A percentile compares a stretch with the other conserved stretches of the same genome.
phyloP scores from a whole-genome alignment of 352 stramenopile species.

The Phytopythium delawarense region DNA sequence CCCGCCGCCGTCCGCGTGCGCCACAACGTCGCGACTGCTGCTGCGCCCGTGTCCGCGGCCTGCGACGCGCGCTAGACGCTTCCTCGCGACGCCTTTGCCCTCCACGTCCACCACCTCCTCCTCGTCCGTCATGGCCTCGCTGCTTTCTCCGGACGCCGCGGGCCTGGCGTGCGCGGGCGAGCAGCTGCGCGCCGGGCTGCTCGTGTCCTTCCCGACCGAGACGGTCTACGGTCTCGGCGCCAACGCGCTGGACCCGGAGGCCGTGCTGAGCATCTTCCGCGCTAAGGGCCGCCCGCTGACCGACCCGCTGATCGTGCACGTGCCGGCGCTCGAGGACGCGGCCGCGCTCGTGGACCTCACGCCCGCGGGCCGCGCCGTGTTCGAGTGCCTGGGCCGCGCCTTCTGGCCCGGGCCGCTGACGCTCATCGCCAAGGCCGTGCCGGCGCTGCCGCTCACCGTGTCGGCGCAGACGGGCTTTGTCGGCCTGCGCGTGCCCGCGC shows the following conservation, averaged over 20 bases:
- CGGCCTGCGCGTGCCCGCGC: constrained; percentile 93
- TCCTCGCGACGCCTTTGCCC: neutral
- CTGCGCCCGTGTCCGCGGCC: neutral
- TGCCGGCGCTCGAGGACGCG: constrained; percentile 84
- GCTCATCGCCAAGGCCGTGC: constrained; percentile 91
- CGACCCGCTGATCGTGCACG: constrained; percentile 99
- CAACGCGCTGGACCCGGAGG: constrained; percentile 92
- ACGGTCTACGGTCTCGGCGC: constrained; percentile 99
- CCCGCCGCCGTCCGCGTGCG: neutral
- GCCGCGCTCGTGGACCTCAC: constrained; percentile 87
- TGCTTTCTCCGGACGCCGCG: constrained; percentile 38
- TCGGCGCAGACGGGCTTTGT: constrained; percentile 97
- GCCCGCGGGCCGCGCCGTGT: constrained; percentile 50
- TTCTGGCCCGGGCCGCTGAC: constrained; percentile 99
- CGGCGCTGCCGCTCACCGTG: constrained; percentile 74
- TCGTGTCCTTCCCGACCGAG: constrained; percentile 98
- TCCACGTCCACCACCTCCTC: too few relatives aligned
- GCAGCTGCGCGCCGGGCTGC: constrained; percentile 65
- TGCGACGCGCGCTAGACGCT: neutral
- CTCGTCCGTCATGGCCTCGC: constrained; percentile 30
- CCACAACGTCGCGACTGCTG: neutral
- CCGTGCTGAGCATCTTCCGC: constrained; percentile 95
- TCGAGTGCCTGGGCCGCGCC: constrained; percentile 75
- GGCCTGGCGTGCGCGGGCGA: constrained; percentile 50
- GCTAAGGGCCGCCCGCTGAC: constrained; percentile 94